Percentiles rank a stretch among this genome's conserved stretches.
Evolutionary conservation across 169 alveolate genomes (phyloP).

Genomic region (Cryptosporidium tyzzeri): DNA sequence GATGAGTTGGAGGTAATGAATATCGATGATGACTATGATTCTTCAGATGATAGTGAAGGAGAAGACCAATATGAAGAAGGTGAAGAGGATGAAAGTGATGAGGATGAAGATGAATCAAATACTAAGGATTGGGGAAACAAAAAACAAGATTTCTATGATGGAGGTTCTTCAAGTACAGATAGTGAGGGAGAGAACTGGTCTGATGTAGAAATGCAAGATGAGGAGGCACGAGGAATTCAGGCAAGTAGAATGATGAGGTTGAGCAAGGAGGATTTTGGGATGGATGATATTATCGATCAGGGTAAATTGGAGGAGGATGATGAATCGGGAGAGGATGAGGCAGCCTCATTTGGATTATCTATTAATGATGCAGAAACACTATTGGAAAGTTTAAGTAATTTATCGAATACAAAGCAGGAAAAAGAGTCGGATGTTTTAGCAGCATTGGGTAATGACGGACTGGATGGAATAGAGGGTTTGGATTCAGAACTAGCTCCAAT

Average conservation of each 20-base stretch:
- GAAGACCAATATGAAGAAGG: background rate
- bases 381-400: conserved; percentile 20
- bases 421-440: background rate
- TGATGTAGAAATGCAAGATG: conserved; percentile 73
- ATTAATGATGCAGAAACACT: conserved; percentile 46
- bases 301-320: conserved; percentile 7
- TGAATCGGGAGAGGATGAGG: conserved; percentile 13
- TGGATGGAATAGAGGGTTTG: conserved; percentile 1
- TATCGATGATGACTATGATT: conserved; percentile 28
- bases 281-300: conserved; percentile 36
- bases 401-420: background rate
- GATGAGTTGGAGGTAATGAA: conserved; percentile 61
- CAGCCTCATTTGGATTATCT: conserved; percentile 21
- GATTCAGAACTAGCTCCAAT: conserved; percentile 32
- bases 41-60: background rate
- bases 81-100: conserved; percentile 4
- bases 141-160: conserved; percentile 63
- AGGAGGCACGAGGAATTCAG: conserved; percentile 67
- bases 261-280: conserved; percentile 43
- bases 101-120: conserved; percentile 17
- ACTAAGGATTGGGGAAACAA: conserved; percentile 56
- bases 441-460: background rate
- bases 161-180: conserved; percentile 51
- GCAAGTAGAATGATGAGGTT: conserved; percentile 37
- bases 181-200: conserved; percentile 70